Percentiles rank a stretch among this genome's conserved stretches.
These are phyloP conservation scores for Trypanosoma theileri DNA, from an alignment of 208 protist species.

Conservation along the genomic window DNA sequence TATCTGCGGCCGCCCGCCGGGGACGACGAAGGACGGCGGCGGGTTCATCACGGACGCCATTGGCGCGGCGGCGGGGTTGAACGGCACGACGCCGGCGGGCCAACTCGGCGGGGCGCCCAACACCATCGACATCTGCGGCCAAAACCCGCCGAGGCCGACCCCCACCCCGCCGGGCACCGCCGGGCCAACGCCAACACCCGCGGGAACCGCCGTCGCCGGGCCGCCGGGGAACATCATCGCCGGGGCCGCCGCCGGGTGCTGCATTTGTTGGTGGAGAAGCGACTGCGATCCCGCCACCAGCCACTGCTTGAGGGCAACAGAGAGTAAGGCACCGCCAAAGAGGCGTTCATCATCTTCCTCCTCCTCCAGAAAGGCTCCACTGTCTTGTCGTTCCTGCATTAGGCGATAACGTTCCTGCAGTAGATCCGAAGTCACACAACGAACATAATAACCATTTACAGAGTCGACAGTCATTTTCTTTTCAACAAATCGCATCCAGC, in stretches of 20 bases:
- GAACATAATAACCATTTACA: slow-evolving; percentile 66
- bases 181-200: background rate
- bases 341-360: slow-evolving; percentile 70
- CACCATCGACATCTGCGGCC: slow-evolving; percentile 30
- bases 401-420: slow-evolving; percentile 58
- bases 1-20: slow-evolving; percentile 9
- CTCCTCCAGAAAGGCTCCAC: slow-evolving; percentile 61
- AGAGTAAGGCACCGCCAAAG: slow-evolving; percentile 50
- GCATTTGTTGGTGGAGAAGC: slow-evolving; percentile 5
- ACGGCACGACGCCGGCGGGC: slow-evolving; percentile 18
- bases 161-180: background rate
- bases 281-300: slow-evolving; percentile 21
- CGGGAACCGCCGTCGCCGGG: slow-evolving; percentile 4
- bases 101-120: slow-evolving; percentile 17
- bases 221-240: slow-evolving; percentile 10
- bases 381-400: slow-evolving; percentile 73
- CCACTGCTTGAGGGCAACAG: slow-evolving; percentile 53
- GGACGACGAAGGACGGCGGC: slow-evolving; percentile 13
- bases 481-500: slow-evolving; percentile 79
- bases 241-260: slow-evolving; percentile 10
- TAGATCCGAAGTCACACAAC: slow-evolving; percentile 28
- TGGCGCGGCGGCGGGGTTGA: background rate
- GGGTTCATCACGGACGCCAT: slow-evolving; percentile 8
- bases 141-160: slow-evolving; percentile 4
- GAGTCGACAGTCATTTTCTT: slow-evolving; percentile 68